phyloP scores from a whole-genome alignment of 306 rosid species.

The barrel medic (Medicago truncatula) region DNA sequence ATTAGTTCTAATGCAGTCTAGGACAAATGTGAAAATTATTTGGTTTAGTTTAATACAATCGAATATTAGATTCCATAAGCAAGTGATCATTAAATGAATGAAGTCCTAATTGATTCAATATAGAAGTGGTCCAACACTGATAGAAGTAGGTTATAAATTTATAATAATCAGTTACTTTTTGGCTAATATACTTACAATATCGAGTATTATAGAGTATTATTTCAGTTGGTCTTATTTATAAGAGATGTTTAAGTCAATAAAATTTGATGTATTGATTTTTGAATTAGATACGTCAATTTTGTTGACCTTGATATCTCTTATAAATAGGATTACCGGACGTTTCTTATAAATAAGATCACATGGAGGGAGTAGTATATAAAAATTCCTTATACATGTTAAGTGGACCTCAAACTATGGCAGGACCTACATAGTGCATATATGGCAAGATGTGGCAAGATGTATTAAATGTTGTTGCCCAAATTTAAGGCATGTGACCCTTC shows the following conservation, averaged over 20 bases:
- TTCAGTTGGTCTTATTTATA: too few species aligned
- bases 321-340: too few species aligned
- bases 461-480: constrained; percentile 5
- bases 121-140: constrained; percentile 19
- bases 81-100: constrained; percentile 13
- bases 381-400: neutral
- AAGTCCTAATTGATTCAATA: constrained; percentile 22
- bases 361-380: too few species aligned
- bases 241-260: too few species aligned
- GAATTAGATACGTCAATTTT: too few species aligned
- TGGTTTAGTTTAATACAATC: constrained; percentile 19
- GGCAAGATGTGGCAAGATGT: constrained; percentile 30
- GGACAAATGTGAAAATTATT: neutral
- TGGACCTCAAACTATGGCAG: constrained; percentile 21
- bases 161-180: constrained; percentile 1
- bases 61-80: constrained; percentile 39
- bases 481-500: constrained; percentile 58
- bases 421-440: constrained; percentile 26
- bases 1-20: constrained; percentile 11
- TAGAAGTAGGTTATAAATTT: neutral
- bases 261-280: too few species aligned
- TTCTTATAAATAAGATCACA: too few species aligned
- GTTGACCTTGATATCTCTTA: too few species aligned
- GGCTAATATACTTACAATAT: neutral
- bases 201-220: neutral